Conservation (phyloP, 805 yeast species). For the Pichia ethanolica region DNA sequence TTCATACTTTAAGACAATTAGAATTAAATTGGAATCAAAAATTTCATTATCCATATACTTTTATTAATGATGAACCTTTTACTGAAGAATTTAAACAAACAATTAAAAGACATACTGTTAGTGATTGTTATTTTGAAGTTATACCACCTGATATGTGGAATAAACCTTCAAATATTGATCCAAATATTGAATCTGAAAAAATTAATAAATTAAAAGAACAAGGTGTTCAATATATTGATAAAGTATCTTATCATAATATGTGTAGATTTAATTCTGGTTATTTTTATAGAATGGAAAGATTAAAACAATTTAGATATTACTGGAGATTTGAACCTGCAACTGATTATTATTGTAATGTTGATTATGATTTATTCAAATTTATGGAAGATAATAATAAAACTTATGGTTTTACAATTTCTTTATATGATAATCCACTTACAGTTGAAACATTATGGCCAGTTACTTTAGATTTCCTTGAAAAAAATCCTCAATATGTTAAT, state of each 20-base stretch:
- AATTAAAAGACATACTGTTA: constrained; percentile 39
- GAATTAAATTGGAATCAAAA: constrained; percentile 68
- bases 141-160: constrained; percentile 46
- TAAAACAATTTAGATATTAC: constrained; percentile 58
- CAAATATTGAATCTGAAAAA: constrained; percentile 29
- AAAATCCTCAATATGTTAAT: constrained; percentile 53
- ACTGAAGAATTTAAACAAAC: constrained; percentile 61
- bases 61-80: constrained; percentile 78
- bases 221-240: constrained; percentile 53
- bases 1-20: constrained; percentile 50
- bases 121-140: constrained; percentile 44
- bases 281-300: constrained; percentile 55
- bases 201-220: constrained; percentile 32
- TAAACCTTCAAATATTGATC: constrained; percentile 40
- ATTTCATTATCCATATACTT: constrained; percentile 88
- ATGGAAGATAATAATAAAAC: constrained; percentile 61
- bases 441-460: constrained; percentile 64
- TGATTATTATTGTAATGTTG: constrained; percentile 56
- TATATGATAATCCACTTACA: constrained; percentile 65
- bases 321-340: constrained; percentile 82
- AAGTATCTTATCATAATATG: constrained; percentile 71
- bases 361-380: constrained; percentile 72
- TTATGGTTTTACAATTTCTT: constrained; percentile 66
- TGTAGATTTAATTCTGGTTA: constrained; percentile 70
- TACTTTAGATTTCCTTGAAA: constrained; percentile 52